A percentile compares a stretch with the other conserved stretches of the same genome.
These are phyloP conservation scores for Hypomontagnella monticulosa DNA, from an alignment of 495 filamentous ascomycete species.

Conservation along the genomic window DNA sequence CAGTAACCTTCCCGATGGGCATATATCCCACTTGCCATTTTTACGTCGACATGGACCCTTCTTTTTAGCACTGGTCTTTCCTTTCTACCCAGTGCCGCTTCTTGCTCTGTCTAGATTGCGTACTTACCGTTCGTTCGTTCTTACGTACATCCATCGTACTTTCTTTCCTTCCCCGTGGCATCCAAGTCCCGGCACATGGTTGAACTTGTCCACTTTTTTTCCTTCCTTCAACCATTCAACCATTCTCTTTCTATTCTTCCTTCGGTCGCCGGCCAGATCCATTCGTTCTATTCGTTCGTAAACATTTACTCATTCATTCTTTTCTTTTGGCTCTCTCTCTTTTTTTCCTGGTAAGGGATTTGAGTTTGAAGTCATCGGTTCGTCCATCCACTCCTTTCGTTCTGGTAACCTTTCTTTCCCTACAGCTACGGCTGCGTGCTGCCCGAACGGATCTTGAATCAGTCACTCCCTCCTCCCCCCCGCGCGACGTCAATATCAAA, in stretches of 20 bases:
- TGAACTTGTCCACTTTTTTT: slow-evolving; percentile 20
- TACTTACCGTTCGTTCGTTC: not conserved
- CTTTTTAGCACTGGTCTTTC: slow-evolving; percentile 2
- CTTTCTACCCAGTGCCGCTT: not conserved
- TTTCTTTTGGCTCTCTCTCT: slow-evolving; percentile 2
- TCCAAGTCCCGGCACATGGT: slow-evolving; percentile 2
- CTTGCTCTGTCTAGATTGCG: not conserved
- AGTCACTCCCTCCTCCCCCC: not conserved
- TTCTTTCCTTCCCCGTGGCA: slow-evolving; percentile 14
- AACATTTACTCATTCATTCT: slow-evolving; percentile 12
- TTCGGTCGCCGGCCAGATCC: slow-evolving; percentile 20
- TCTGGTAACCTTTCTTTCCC: slow-evolving; percentile 15
- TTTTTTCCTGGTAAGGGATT: slow-evolving; percentile 3
- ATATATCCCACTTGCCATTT: slow-evolving; percentile 1
- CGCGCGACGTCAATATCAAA: slow-evolving; percentile 13
- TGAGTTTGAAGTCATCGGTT: slow-evolving; percentile 1
- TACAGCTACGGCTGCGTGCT: slow-evolving; percentile 10
- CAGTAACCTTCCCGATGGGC: slow-evolving; percentile 33
- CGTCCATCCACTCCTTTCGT: slow-evolving; percentile 6
- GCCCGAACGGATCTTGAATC: slow-evolving; percentile 6
- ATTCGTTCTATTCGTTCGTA: slow-evolving; percentile 24
- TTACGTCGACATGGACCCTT: slow-evolving; percentile 16
- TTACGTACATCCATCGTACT: not conserved
- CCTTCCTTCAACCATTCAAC: slow-evolving; percentile 5
- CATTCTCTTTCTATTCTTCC: not conserved